These are phyloP conservation scores for Betula pendula DNA, from an alignment of 306 rosid species.

Conservation along the genomic window DNA sequence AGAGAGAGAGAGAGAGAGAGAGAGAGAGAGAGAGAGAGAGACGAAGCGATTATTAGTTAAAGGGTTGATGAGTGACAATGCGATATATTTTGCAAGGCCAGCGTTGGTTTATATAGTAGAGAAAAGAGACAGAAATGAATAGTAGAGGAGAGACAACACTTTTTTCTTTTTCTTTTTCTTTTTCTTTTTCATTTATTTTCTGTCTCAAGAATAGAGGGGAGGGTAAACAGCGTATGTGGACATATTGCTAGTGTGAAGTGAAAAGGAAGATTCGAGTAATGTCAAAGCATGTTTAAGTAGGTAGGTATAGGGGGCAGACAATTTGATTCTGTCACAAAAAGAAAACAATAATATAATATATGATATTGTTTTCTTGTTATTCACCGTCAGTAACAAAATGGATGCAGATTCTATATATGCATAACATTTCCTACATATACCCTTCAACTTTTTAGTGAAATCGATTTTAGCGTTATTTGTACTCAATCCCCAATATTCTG, in stretches of 20 bases:
- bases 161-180: not conserved
- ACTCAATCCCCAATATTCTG: conserved; percentile 22
- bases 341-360: not conserved
- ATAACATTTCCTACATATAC: not conserved
- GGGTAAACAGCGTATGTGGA: not conserved
- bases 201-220: conserved; percentile 7
- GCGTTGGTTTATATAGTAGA: conserved; percentile 42
- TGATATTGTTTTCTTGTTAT: not conserved
- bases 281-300: not conserved
- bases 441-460: not conserved
- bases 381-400: not conserved
- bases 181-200: not conserved
- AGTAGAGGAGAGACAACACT: not conserved
- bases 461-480: conserved; percentile 20
- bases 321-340: not conserved
- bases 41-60: too few relatives aligned
- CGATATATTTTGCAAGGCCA: conserved; percentile 26
- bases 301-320: not conserved
- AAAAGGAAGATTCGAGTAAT: conserved; percentile 21
- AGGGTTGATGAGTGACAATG: too few relatives aligned
- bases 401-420: not conserved
- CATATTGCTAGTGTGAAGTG: not conserved
- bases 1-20: not conserved
- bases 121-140: conserved; percentile 22
- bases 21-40: conserved; percentile 18